Evolutionary conservation across 2,329 filamentous ascomycete species (phyloP).

Genomic region (Berkeleyomyces rouxiae): DNA sequence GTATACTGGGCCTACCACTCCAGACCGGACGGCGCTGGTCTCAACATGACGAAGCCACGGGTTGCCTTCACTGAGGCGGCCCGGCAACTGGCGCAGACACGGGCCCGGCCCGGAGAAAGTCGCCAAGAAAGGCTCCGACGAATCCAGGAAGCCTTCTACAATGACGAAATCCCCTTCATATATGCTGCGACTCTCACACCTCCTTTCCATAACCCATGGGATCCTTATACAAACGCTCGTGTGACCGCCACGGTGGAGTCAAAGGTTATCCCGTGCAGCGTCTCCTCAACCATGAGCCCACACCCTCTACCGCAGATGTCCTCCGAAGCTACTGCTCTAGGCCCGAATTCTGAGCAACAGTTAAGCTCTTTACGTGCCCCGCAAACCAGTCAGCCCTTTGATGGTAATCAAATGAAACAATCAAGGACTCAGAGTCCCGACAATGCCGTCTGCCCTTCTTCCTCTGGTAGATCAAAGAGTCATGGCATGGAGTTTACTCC

Average conservation of each 20-base stretch:
- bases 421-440: neutral
- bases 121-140: neutral
- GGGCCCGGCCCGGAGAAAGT: neutral
- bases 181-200: conserved; percentile 9
- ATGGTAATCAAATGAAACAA: neutral
- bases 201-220: conserved; percentile 5
- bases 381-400: neutral
- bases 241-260: neutral
- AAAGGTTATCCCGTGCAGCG: neutral
- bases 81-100: neutral
- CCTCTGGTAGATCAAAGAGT: neutral
- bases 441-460: neutral
- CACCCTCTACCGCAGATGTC: neutral
- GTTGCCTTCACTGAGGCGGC: neutral
- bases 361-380: neutral
- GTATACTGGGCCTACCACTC: neutral
- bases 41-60: neutral
- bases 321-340: neutral
- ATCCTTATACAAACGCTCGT: neutral
- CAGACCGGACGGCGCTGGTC: neutral
- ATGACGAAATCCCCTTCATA: conserved; percentile 5
- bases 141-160: conserved; percentile 4
- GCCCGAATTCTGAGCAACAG: neutral
- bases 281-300: neutral
- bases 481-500: neutral